These are phyloP conservation scores for Epichloe festucae DNA, from an alignment of 2,329 filamentous ascomycete species.

Conservation along the genomic window DNA sequence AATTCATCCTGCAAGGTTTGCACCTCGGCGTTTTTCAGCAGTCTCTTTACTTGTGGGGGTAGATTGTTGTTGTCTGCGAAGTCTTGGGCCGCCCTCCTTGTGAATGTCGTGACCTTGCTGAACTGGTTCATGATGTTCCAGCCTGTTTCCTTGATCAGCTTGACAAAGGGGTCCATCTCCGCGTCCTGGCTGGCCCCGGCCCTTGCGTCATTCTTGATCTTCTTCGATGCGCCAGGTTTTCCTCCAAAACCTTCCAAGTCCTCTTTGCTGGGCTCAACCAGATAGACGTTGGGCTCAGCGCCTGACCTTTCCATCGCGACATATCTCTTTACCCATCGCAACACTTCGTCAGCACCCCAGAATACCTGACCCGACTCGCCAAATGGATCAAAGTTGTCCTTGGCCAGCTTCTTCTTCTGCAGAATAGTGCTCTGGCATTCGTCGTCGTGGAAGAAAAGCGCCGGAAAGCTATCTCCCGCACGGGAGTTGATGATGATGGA, in stretches of 20 bases:
- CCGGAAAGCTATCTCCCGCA: conserved; percentile 84
- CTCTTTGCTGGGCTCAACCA: conserved; percentile 76
- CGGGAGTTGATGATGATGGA: conserved; percentile 87
- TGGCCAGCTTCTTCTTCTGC: conserved; percentile 76
- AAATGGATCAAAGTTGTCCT: conserved; percentile 83
- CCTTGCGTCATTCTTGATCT: conserved; percentile 18
- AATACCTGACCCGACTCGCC: conserved; percentile 76
- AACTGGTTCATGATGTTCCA: conserved; percentile 97
- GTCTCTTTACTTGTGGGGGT: conserved; percentile 77
- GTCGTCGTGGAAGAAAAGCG: conserved; percentile 93
- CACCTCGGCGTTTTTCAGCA: conserved; percentile 86
- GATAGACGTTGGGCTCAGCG: conserved; percentile 80
- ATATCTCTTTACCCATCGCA: conserved; percentile 82
- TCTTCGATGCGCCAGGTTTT: conserved; percentile 34
- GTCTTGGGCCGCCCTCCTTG: conserved; percentile 79
- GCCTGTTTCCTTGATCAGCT: conserved; percentile 84
- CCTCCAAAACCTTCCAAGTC: conserved; percentile 71
- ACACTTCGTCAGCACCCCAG: conserved; percentile 93
- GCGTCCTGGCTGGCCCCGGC: conserved; percentile 42
- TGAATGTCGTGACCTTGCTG: conserved; percentile 94
- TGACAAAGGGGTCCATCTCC: conserved; percentile 81
- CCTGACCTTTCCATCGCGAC: conserved; percentile 69
- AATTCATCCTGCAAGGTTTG: conserved; percentile 95
- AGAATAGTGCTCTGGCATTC: conserved; percentile 93
- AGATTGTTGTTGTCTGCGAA: conserved; percentile 83